A percentile compares a stretch with the other conserved stretches of the same genome.
These are phyloP conservation scores for Lentinula sp. DNA, from an alignment of 768 basidiomycete species.

Conservation along the genomic window DNA sequence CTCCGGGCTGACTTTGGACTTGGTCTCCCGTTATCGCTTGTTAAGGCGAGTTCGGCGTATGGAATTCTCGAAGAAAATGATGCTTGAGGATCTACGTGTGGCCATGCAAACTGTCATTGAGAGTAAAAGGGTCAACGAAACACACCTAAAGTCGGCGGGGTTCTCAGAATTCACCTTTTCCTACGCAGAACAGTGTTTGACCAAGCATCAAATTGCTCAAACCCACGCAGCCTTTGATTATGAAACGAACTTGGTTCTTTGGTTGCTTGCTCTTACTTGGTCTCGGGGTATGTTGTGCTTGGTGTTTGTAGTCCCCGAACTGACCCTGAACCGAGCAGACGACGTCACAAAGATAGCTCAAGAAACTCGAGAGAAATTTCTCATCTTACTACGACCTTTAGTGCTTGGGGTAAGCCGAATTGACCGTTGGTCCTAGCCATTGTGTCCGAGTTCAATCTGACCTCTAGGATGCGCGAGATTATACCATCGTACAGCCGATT, in stretches of 20 bases:
- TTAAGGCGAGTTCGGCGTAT: constrained; percentile 40
- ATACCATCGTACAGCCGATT: too few species aligned
- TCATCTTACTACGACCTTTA: constrained; percentile 32
- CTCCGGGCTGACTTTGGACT: constrained; percentile 40
- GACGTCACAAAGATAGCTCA: constrained; percentile 30
- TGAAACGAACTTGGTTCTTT: constrained; percentile 13
- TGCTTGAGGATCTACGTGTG: constrained; percentile 48
- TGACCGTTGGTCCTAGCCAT: too few species aligned
- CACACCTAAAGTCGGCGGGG: constrained; percentile 34
- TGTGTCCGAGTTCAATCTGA: not conserved
- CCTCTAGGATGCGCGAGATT: not conserved
- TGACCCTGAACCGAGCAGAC: constrained; percentile 16
- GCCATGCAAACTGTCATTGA: constrained; percentile 59
- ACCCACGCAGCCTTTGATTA: not conserved
- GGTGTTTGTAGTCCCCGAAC: not conserved
- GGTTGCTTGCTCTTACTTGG: constrained; percentile 27
- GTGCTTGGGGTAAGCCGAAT: not conserved
- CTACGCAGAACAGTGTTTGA: constrained; percentile 14
- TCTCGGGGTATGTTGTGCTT: constrained; percentile 21
- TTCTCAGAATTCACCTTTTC: constrained; percentile 33
- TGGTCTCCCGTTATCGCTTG: constrained; percentile 39
- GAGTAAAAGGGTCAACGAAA: constrained; percentile 41
- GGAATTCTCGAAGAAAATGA: constrained; percentile 21
- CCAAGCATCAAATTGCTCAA: not conserved
- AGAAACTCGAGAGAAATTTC: constrained; percentile 34